Conservation (phyloP, 2,329 filamentous ascomycete species). For the Dactylellina sp. region DNA sequence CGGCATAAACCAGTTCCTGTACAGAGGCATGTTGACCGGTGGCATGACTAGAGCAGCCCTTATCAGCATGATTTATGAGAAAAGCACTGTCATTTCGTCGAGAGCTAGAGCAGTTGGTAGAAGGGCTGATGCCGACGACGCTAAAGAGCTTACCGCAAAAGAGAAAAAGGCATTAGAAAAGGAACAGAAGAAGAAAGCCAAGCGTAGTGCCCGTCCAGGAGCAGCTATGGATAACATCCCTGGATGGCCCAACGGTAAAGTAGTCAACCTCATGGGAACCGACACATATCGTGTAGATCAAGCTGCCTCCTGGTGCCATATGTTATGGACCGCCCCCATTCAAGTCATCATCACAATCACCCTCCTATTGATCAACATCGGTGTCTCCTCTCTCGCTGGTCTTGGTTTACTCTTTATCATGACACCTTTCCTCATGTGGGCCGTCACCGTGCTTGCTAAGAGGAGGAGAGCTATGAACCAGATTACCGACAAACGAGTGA, state of each 20-base stretch:
- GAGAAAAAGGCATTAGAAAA: slow-evolving; percentile 66
- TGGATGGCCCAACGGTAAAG: slow-evolving; percentile 91
- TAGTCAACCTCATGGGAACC: slow-evolving; percentile 99
- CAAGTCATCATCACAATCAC: slow-evolving; percentile 96
- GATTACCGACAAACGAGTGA: slow-evolving; percentile 94
- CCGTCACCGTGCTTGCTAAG: slow-evolving; percentile 93
- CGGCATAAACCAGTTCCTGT: slow-evolving; percentile 97
- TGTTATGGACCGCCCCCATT: slow-evolving; percentile 95
- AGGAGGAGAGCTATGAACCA: slow-evolving; percentile 96
- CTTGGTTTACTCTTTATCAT: slow-evolving; percentile 95
- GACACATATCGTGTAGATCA: slow-evolving; percentile 90
- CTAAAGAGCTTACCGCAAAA: slow-evolving; percentile 66
- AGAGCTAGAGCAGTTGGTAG: slow-evolving; percentile 87
- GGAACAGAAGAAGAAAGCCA: slow-evolving; percentile 65
- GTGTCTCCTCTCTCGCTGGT: slow-evolving; percentile 93
- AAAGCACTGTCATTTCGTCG: slow-evolving; percentile 88
- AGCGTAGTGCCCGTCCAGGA: slow-evolving; percentile 68
- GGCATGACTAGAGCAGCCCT: slow-evolving; percentile 95
- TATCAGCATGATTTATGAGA: slow-evolving; percentile 90
- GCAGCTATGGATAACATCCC: slow-evolving; percentile 64
- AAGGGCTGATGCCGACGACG: slow-evolving; percentile 86
- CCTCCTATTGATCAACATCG: slow-evolving; percentile 93
- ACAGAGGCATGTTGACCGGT: slow-evolving; percentile 90
- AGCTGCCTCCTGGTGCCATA: slow-evolving; percentile 92
- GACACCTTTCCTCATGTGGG: slow-evolving; percentile 90